Base-by-base conservation (phyloP, 805 yeast species). In the Candida parachauliodes region DNA sequence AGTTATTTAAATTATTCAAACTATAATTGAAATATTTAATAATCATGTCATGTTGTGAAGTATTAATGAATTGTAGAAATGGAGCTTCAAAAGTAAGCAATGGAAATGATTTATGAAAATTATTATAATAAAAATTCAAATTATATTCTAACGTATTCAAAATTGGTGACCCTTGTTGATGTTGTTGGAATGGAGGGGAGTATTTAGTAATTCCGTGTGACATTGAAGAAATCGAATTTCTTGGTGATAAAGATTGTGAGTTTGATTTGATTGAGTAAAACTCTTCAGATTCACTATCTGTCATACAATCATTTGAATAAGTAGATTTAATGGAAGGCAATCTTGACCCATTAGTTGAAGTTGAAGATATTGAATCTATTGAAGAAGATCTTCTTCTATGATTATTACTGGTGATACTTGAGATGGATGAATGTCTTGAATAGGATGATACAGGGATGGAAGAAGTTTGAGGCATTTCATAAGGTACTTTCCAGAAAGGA, bases 401-500 rank as follows among this genome's bases (percentile, higher is more conserved):
- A 18, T 24, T 28, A 5, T 20, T n/a, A 11, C 30, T 21, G 16
- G 28, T n/a, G 12, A 32, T 32, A 19, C 34, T 29, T 8, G 39
- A 29, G 3, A 36, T 32, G 7, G 43, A 39, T 8, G 41, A 29
- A 19, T 20, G 19, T 30, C 47, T 27, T 16, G 43, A 40, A 12
- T n/a, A 19, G 6, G 36, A 32, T n/a, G 28, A 29, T n/a, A n/a
- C n/a, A n/a, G n/a, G n/a, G n/a, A n/a, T n/a, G n/a, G n/a, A n/a
- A n/a, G n/a, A n/a, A 22, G 31, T 11, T 15, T 46, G 38, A 0
- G 81, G 79, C 71, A 75, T 70, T 43, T 75, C 79, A 49, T 74
- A 74, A 5, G 82, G 82, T 3, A 76, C 82, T 48, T 75, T 77
- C 83, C 83, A 77, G 54, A 77, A 75, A 8, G 73, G 74, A n/a